Evolutionary conservation across 768 basidiomycete genomes (phyloP), one percentile per base, ranked within the genome.

Genomic region (Pisolithus sp.): DNA sequence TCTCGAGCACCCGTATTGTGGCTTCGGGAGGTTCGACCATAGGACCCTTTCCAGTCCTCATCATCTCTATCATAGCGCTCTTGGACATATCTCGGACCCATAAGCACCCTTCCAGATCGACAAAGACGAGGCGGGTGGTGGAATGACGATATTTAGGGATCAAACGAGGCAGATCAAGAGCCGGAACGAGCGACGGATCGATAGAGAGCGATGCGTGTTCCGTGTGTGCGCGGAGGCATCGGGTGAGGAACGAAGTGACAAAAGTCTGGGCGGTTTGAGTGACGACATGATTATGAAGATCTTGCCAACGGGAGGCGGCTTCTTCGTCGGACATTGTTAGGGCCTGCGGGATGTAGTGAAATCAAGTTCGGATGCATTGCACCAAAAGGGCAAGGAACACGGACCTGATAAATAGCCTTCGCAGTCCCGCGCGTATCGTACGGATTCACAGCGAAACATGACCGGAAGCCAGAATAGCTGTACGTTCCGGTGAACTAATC

Each of bases 221-320:
- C 9, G 80, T 78, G 62, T 88, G 77, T 30, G 85, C 81, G 44
- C 88, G 84, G 24, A 89, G 62, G 59, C 81, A 83, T 15, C 89
- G 79, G 5, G 78, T 83, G 55, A 92, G 78, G 80, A 92, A 92
- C 4, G 82, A 78, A 3, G 76, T 86, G 39, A 85, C 84, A 65
- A 92, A 93, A 0, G 85, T 76, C 60, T 93, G 91, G 0, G 91
- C 89, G 0, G 86, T 91, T 63, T 93, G 92, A 0, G 87, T 87
- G 12, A 82, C 81, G 47, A 93, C 91, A 57, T 93, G 91, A 54
- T 79, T 82, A 65, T 93, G 88, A 0, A 93, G 73, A 53, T 93
- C 91, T 75, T 85, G 81, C 90, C 90, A 93, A 5, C 89, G 82
- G 10, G 79, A 79, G 18, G 67, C 63, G 0, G 85, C 85, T 63